phyloP scores from a whole-genome alignment of 106 monocot species.

The Dioscorea dumetorum region DNA sequence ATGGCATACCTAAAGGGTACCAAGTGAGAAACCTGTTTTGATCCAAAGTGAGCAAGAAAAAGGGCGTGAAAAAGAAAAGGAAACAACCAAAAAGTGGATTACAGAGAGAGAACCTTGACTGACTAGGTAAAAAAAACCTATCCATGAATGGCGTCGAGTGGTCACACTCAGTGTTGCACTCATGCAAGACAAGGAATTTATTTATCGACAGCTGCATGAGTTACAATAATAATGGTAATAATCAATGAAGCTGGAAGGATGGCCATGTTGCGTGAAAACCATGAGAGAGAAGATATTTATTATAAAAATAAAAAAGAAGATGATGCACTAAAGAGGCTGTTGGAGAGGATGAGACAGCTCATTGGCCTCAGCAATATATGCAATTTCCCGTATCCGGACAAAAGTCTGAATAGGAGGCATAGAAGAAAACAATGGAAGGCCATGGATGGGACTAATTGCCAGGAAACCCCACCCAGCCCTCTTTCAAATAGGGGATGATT shows the following conservation, averaged over 20 bases:
- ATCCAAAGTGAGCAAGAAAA: neutral
- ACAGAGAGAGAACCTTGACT: constrained; percentile 15
- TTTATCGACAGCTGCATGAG: constrained; percentile 25
- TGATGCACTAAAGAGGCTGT: constrained; percentile 30
- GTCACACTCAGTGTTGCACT: constrained; percentile 40
- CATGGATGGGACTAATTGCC: neutral
- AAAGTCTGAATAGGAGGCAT: neutral
- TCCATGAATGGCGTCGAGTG: constrained; percentile 13
- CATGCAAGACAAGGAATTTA: constrained; percentile 37
- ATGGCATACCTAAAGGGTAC: neutral
- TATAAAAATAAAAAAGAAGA: constrained; percentile 1
- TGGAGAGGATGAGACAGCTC: constrained; percentile 20
- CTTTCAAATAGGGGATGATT: neutral
- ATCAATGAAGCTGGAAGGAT: constrained; percentile 5
- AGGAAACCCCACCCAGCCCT: neutral
- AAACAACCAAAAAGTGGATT: neutral
- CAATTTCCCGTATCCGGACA: constrained; percentile 5
- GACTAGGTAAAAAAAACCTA: neutral
- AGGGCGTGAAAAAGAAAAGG: neutral
- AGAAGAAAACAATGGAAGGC: constrained; percentile 6
- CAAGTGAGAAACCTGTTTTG: neutral
- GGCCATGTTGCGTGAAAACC: constrained; percentile 17
- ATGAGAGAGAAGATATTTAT: neutral
- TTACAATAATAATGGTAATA: neutral
- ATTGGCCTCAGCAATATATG: constrained; percentile 4